A percentile compares a stretch with the other conserved stretches of the same genome.
Evolutionary conservation across 345 rosid species (phyloP).

Genomic region (Aquilaria sinensis): DNA sequence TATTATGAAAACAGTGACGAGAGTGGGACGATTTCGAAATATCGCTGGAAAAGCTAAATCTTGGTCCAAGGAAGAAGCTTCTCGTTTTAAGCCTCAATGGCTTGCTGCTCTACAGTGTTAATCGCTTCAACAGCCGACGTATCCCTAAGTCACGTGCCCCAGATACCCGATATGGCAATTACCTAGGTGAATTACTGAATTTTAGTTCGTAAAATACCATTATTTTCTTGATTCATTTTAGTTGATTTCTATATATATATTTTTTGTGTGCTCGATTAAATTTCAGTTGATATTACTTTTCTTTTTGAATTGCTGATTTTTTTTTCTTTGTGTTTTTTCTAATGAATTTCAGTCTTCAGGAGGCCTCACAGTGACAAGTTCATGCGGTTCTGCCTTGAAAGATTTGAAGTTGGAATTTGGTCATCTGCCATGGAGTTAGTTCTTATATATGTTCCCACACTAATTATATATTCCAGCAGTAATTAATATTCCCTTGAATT

Average conservation of each 20-base stretch:
- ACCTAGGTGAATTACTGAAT: slow-evolving; percentile 11
- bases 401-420: slow-evolving; percentile 48
- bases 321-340: not conserved
- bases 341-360: slow-evolving; percentile 28
- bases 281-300: not conserved
- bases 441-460: too few species aligned
- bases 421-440: slow-evolving; percentile 28
- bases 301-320: not conserved
- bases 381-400: slow-evolving; percentile 35
- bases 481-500: not conserved
- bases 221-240: not conserved
- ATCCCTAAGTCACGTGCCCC: slow-evolving; percentile 10
- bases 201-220: not conserved
- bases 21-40: too few species aligned
- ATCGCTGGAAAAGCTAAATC: too few species aligned
- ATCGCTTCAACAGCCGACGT: not conserved
- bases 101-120: slow-evolving; percentile 25
- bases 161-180: slow-evolving; percentile 25
- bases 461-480: not conserved
- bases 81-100: slow-evolving; percentile 24
- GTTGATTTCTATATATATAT: too few species aligned
- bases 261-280: not conserved
- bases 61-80: slow-evolving; percentile 23
- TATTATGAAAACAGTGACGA: too few species aligned
- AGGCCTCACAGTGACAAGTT: slow-evolving; percentile 37